A percentile compares a stretch with the other conserved stretches of the same genome.
Conservation (phyloP, 371 early-diverging fungal species). For the Lichtheimia corymbifera region DNA sequence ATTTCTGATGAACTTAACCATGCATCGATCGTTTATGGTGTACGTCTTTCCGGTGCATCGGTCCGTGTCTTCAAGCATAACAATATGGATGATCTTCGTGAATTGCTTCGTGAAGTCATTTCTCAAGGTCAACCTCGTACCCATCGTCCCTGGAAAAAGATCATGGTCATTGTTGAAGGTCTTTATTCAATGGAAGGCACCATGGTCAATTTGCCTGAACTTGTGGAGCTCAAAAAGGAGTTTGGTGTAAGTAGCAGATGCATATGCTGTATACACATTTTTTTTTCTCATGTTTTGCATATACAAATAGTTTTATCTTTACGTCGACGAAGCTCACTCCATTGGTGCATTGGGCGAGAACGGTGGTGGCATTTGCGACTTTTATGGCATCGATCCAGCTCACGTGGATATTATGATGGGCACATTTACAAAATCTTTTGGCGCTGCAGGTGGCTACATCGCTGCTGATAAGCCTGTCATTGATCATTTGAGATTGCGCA, state of each 20-base stretch:
- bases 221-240: constrained; percentile 92
- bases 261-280: background rate
- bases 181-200: constrained; percentile 99
- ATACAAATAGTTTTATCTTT: constrained; percentile 79
- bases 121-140: constrained; percentile 99
- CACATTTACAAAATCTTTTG: constrained; percentile 99
- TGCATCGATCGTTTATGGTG: constrained; percentile 95
- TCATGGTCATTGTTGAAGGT: constrained; percentile 99
- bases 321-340: constrained; percentile 98
- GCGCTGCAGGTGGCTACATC: constrained; percentile 98
- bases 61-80: constrained; percentile 99
- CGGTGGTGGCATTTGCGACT: constrained; percentile 96
- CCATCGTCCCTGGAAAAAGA: constrained; percentile 99
- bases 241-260: constrained; percentile 50
- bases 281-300: background rate
- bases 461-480: constrained; percentile 82
- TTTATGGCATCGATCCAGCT: constrained; percentile 86
- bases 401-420: constrained; percentile 99
- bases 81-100: constrained; percentile 80
- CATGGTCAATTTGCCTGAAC: constrained; percentile 87
- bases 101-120: constrained; percentile 88
- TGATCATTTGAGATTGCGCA: constrained; percentile 80
- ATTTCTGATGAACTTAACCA: constrained; percentile 99
- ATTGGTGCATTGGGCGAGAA: constrained; percentile 93
- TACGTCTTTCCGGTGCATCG: constrained; percentile 91